phyloP scores from a whole-genome alignment of 129 eudicot genomes.

The Ambrosia trifida region DNA sequence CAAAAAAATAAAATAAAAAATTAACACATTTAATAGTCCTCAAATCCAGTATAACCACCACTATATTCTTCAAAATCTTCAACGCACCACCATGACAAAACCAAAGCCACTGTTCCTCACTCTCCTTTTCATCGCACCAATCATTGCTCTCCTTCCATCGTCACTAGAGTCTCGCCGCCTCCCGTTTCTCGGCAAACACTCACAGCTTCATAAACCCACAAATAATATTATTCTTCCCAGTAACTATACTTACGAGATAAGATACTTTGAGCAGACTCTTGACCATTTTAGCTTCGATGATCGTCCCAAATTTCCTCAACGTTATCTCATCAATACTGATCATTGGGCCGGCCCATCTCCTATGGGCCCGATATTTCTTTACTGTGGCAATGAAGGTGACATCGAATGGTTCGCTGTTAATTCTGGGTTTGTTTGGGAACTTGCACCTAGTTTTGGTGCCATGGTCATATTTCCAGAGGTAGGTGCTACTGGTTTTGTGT shows the following conservation, averaged over 20 bases:
- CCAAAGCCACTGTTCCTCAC: conserved; percentile 3
- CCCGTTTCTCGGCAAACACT: conserved; percentile 48
- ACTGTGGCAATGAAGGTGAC: conserved; percentile 95
- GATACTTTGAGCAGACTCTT: conserved; percentile 55
- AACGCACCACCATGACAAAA: conserved; percentile 26
- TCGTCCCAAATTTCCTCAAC: conserved; percentile 63
- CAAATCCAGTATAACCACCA: conserved; percentile 1
- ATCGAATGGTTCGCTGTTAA: conserved; percentile 91
- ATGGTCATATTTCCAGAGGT: conserved; percentile 87
- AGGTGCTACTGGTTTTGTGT: not conserved
- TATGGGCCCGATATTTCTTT: conserved; percentile 70
- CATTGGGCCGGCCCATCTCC: conserved; percentile 66
- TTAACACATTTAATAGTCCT: not conserved
- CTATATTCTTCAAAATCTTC: not conserved
- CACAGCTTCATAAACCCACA: conserved; percentile 28
- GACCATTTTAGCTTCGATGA: conserved; percentile 79
- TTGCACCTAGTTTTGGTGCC: conserved; percentile 75
- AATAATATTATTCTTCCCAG: conserved; percentile 7
- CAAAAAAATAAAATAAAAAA: not conserved
- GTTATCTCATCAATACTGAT: conserved; percentile 69
- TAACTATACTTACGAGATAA: conserved; percentile 57
- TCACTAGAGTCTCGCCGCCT: conserved; percentile 27
- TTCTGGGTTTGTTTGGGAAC: conserved; percentile 89
- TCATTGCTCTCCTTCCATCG: conserved; percentile 12
- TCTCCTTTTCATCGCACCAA: conserved; percentile 18